These are phyloP conservation scores for Magnolia kwangsiensis DNA, from an alignment of 164 flowering plant genomes.

Conservation along the genomic window DNA sequence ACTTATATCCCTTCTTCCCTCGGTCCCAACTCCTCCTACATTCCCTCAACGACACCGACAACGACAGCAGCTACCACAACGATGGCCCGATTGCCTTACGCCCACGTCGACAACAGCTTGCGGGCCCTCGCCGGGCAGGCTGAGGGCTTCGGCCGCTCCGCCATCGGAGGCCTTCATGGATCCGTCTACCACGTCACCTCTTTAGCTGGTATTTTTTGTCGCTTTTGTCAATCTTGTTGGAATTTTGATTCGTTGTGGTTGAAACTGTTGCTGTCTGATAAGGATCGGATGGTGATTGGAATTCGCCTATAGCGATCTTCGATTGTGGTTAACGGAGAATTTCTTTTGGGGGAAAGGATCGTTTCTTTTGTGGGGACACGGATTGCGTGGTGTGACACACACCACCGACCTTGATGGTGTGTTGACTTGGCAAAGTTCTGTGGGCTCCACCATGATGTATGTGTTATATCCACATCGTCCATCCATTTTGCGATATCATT, in stretches of 20 bases:
- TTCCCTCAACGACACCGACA: background rate
- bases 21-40: background rate
- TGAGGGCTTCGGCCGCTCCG: conserved; percentile 76
- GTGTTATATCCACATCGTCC: too few species aligned
- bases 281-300: too few species aligned
- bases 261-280: background rate
- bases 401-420: too few species aligned
- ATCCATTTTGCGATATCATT: too few species aligned
- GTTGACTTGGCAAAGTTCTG: too few species aligned
- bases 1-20: background rate
- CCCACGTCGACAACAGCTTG: conserved; percentile 51
- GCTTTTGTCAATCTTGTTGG: background rate
- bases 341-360: too few species aligned
- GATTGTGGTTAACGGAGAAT: too few species aligned
- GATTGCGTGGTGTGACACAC: too few species aligned
- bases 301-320: too few species aligned
- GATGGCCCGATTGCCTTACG: conserved; percentile 43
- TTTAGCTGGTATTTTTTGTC: conserved; percentile 41
- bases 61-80: background rate
- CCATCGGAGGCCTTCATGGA: conserved; percentile 83
- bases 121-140: conserved; percentile 72
- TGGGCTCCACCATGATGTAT: too few species aligned
- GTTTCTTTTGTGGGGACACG: too few species aligned
- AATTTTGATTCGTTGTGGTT: background rate
- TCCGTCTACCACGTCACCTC: conserved; percentile 56